A percentile compares a stretch with the other conserved stretches of the same genome.
Evolutionary conservation across 768 basidiomycete genomes (phyloP).

Genomic region (Psilocybe tampanensis): DNA sequence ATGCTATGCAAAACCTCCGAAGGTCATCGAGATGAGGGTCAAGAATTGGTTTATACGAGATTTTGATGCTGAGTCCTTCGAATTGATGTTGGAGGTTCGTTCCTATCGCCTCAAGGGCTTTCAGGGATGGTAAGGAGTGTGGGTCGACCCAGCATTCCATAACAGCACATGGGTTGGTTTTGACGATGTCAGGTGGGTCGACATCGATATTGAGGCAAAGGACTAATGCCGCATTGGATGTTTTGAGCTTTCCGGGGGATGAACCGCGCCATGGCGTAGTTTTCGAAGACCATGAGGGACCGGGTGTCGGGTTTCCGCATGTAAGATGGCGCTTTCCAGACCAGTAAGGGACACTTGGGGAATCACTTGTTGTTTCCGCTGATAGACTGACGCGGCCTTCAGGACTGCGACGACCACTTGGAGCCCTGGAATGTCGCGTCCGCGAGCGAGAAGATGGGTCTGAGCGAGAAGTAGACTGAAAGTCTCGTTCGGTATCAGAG

Average conservation of each 20-base stretch:
- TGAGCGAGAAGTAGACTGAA: slow-evolving; percentile 49
- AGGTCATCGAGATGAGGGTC: slow-evolving; percentile 96
- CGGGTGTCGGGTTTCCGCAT: slow-evolving; percentile 82
- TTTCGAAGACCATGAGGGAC: slow-evolving; percentile 65
- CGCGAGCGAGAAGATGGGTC: slow-evolving; percentile 47
- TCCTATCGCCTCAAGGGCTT: slow-evolving; percentile 93
- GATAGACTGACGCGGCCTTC: slow-evolving; percentile 45
- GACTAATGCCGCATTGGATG: slow-evolving; percentile 84
- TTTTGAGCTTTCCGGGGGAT: slow-evolving; percentile 86
- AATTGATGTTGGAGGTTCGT: slow-evolving; percentile 94
- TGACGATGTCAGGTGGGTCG: slow-evolving; percentile 96
- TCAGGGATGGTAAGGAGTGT: slow-evolving; percentile 86
- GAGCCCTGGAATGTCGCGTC: slow-evolving; percentile 27
- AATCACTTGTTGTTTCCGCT: slow-evolving; percentile 46
- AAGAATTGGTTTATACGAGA: slow-evolving; percentile 91
- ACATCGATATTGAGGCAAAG: slow-evolving; percentile 97
- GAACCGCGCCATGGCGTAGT: slow-evolving; percentile 80
- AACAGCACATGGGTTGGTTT: slow-evolving; percentile 94
- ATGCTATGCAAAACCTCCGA: slow-evolving; percentile 78
- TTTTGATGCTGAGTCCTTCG: slow-evolving; percentile 92
- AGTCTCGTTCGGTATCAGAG: slow-evolving; percentile 56
- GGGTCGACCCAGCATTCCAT: slow-evolving; percentile 99
- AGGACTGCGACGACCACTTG: slow-evolving; percentile 30
- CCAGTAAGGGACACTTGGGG: slow-evolving; percentile 76
- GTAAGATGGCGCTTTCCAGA: slow-evolving; percentile 89